phyloP scores from a whole-genome alignment of 345 rosid genomes.

The Ailanthus altissimus region DNA sequence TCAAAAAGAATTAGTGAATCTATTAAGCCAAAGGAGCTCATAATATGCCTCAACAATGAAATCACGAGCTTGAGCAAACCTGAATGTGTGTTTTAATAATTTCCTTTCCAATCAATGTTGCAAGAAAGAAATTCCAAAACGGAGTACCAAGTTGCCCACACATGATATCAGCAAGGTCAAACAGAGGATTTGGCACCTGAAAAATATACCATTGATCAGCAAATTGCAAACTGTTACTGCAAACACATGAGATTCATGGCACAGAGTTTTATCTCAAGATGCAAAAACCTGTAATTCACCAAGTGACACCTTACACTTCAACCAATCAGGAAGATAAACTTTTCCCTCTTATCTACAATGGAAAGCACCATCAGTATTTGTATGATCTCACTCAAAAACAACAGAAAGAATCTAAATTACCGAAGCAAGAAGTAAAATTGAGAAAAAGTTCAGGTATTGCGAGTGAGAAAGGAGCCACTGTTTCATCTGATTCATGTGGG shows the following conservation, averaged over 20 bases:
- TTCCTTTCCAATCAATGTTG: conserved; percentile 90
- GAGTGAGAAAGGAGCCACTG: conserved; percentile 63
- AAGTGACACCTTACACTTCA: not conserved
- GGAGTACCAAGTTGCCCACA: conserved; percentile 94
- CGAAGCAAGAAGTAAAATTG: conserved; percentile 90
- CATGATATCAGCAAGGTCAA: conserved; percentile 98
- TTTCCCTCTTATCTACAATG: not conserved
- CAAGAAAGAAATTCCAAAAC: conserved; percentile 82
- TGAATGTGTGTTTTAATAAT: conserved; percentile 90
- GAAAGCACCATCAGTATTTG: not conserved
- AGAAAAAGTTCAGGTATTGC: conserved; percentile 81
- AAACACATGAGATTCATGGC: not conserved
- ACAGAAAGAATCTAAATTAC: conserved; percentile 31
- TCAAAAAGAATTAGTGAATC: no score
- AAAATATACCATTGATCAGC: conserved; percentile 11
- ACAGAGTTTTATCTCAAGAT: not conserved
- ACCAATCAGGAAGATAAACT: not conserved
- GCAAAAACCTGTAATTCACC: not conserved
- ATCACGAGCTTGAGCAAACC: conserved; percentile 40
- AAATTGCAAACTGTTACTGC: not conserved
- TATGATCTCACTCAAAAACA: not conserved
- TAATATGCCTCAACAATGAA: not conserved
- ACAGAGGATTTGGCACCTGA: conserved; percentile 95
- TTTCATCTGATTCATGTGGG: conserved; percentile 46
- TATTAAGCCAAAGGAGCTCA: not conserved